Evolutionary conservation across 1,284 basidiomycete species (phyloP), one percentile per base, ranked within the genome.

Genomic region (Sporisorium sorghi): DNA sequence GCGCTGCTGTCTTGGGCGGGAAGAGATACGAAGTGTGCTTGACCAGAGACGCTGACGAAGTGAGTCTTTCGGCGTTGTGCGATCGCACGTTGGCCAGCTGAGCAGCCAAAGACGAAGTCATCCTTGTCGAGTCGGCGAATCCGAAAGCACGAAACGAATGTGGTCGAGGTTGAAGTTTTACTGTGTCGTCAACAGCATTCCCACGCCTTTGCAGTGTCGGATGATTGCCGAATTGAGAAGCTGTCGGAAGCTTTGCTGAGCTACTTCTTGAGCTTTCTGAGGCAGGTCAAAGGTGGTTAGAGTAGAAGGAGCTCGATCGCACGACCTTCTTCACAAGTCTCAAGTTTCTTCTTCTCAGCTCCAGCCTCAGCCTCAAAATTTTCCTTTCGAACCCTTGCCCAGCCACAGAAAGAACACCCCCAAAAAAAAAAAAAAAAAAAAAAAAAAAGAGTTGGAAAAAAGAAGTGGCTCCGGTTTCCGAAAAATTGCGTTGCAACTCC

Each of bases 61-160:
- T 89, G 30, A 94, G 88, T 47, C 94, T 87, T 42, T 89, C 86
- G 32, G 91, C 88, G 86, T 97, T 95, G 42, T 94, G 87, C 21
- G 93, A 96, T 15, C 90, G 89, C 76, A 90, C 89, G 77, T 90
- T 89, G 40, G 92, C 90, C 30, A 98, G 88, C 86, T 97, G 95
- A 17, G 88, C 86, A 19, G 93, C 92, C 71, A 98, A 90, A 78
- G 91, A 91, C 23, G 92, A 91, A 72, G 89, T 86, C 90, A 92
- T 91, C 23, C 28, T 30, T 37, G 64, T 48, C 12, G 5, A 19
- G 4, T 11, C 9, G n/a, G 37, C 35, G 9, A 21, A 21, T 12
- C 17, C 24, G 39, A 19, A 15, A 28, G 17, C 14, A 37, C 4
- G 40, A 30, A 24, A 43, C 40, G 32, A 39, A n/a, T n/a, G n/a